Percentiles rank a stretch among this genome's conserved stretches.
These are phyloP conservation scores for Sporothrix sp. DNA, from an alignment of 2,329 filamentous ascomycete species.

Conservation along the genomic window DNA sequence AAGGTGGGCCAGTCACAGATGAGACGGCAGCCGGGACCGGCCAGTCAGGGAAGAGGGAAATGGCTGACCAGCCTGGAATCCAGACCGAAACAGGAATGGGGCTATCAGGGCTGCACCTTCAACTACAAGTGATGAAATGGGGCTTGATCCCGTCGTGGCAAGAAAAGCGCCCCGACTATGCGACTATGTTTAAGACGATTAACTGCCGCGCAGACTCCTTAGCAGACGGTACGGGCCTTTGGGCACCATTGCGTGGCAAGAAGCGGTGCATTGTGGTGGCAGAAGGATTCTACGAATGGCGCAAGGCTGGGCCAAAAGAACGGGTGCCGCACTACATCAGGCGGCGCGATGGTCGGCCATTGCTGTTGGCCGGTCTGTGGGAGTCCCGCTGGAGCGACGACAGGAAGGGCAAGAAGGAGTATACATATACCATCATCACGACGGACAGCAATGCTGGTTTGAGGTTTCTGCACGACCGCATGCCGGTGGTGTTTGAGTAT, in stretches of 20 bases:
- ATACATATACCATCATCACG: conserved; percentile 91
- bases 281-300: conserved; percentile 95
- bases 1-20: not conserved
- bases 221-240: conserved; percentile 67
- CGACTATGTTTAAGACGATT: conserved; percentile 74
- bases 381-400: conserved; percentile 45
- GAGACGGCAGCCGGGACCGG: too few species aligned
- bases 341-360: conserved; percentile 69
- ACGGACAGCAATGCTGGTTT: conserved; percentile 77
- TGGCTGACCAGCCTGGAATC: conserved; percentile 25
- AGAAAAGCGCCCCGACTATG: conserved; percentile 70
- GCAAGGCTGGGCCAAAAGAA: conserved; percentile 66
- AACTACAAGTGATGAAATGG: conserved; percentile 92
- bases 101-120: conserved; percentile 63
- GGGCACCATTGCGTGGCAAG: conserved; percentile 79
- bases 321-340: conserved; percentile 79
- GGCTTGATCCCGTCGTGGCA: conserved; percentile 91
- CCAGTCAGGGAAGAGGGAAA: not conserved
- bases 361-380: conserved; percentile 89
- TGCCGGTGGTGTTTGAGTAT: conserved; percentile 85
- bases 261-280: conserved; percentile 84
- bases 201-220: conserved; percentile 91
- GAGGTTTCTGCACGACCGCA: conserved; percentile 81
- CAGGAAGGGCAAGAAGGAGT: conserved; percentile 32
- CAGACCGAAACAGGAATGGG: too few species aligned